Percentiles rank a stretch among this genome's conserved stretches.
Evolutionary conservation across 148 eudicot species (phyloP).

Genomic region (Hydrangea macrophylla): DNA sequence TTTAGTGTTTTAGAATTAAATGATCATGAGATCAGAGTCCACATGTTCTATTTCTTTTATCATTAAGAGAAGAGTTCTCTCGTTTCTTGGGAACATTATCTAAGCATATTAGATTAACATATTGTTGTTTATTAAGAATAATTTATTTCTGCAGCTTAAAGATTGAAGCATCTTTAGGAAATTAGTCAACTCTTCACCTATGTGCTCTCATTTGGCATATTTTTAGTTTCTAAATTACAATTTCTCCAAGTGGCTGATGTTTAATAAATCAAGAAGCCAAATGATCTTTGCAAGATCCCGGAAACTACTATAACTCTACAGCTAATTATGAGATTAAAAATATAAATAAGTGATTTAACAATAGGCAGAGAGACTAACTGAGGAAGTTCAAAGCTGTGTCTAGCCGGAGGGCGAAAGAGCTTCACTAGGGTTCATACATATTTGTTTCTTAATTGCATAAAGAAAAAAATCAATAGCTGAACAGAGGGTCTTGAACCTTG

Average conservation of each 20-base stretch:
- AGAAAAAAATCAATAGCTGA: background rate
- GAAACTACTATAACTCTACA: background rate
- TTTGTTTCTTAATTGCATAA: background rate
- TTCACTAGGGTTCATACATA: background rate
- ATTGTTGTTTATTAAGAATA: too few relatives aligned
- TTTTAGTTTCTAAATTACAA: too few relatives aligned
- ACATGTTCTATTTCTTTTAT: constrained; percentile 1
- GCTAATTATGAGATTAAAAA: background rate
- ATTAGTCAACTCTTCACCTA: too few relatives aligned
- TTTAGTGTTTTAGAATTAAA: constrained; percentile 15
- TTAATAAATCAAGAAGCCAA: background rate
- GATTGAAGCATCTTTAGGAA: too few relatives aligned
- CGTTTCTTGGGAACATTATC: constrained; percentile 15
- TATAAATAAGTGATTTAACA: background rate
- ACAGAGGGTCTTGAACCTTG: background rate
- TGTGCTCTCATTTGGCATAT: too few relatives aligned
- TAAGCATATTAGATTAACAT: constrained; percentile 19
- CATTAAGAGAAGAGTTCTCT: constrained; percentile 4
- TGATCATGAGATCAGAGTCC: constrained; percentile 35
- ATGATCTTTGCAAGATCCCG: background rate
- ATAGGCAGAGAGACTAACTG: background rate
- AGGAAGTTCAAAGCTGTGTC: background rate
- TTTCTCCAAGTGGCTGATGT: too few relatives aligned
- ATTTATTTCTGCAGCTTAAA: too few relatives aligned
- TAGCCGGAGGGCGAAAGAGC: background rate